A percentile compares a stretch with the other conserved stretches of the same genome.
Conservation (phyloP, 1,139 yeast genomes). For the Torulaspora pretoriensis region DNA sequence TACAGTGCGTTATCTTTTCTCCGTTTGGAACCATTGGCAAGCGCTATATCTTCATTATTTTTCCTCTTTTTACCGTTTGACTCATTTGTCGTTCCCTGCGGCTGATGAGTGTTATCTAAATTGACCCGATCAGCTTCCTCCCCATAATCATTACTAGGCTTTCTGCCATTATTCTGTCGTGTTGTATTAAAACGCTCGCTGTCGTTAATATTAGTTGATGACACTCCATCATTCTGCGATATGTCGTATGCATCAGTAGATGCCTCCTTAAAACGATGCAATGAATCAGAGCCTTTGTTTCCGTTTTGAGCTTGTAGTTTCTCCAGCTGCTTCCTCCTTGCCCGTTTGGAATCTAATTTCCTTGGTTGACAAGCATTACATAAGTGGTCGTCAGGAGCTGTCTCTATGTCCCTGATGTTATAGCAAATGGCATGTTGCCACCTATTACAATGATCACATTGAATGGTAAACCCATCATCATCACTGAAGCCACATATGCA, state of each 20-base stretch:
- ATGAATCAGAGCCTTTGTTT: background rate
- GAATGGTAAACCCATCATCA: constrained; percentile 93
- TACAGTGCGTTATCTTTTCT: constrained; percentile 31
- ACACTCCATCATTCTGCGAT: background rate
- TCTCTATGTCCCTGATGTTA: constrained; percentile 65
- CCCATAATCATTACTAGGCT: constrained; percentile 10
- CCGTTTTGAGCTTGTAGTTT: constrained; percentile 32
- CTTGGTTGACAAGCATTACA: constrained; percentile 78
- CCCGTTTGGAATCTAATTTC: constrained; percentile 50
- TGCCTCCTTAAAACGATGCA: background rate
- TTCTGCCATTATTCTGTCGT: background rate
- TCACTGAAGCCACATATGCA: constrained; percentile 87
- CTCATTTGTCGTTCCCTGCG: constrained; percentile 15
- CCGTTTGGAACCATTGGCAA: constrained; percentile 19
- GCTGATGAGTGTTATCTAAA: constrained; percentile 21
- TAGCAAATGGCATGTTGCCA: constrained; percentile 96
- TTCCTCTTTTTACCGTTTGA: constrained; percentile 9
- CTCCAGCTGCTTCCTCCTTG: constrained; percentile 47
- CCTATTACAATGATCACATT: constrained; percentile 84
- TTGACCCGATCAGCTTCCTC: constrained; percentile 1
- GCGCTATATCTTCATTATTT: constrained; percentile 5
- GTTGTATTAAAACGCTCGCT: background rate
- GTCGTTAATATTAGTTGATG: background rate
- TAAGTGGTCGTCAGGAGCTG: constrained; percentile 77
- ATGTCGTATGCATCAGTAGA: background rate